Evolutionary conservation across 2,329 filamentous ascomycete species (phyloP).

Genomic region (Stromatinia cepivora): DNA sequence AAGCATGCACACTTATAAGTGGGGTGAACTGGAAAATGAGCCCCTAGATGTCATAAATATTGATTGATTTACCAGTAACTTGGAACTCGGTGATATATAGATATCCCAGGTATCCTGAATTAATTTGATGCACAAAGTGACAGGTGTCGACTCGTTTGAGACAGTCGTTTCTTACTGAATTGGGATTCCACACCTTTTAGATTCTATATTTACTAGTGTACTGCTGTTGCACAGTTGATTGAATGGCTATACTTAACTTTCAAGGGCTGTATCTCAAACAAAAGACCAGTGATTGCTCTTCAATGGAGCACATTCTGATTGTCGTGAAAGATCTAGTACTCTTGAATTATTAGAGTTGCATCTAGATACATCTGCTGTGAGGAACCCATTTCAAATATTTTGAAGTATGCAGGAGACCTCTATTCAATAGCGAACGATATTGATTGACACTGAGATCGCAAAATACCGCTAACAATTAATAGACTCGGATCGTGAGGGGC

Average conservation of each 20-base stretch:
- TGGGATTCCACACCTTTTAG: not conserved
- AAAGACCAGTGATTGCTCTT: not conserved
- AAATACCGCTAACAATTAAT: not conserved
- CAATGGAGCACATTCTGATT: not conserved
- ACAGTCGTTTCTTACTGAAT: not conserved
- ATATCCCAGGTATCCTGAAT: not conserved
- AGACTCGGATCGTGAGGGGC: constrained; percentile 1
- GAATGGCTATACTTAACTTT: not conserved
- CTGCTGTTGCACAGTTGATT: not conserved
- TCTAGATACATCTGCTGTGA: not conserved
- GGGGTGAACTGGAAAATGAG: not conserved
- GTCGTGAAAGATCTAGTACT: not conserved
- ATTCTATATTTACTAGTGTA: not conserved
- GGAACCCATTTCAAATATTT: not conserved
- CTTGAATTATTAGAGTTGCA: not conserved
- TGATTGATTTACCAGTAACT: not conserved
- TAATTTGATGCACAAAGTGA: not conserved
- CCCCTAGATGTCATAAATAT: not conserved
- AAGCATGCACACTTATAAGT: not conserved
- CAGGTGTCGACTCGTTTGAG: not conserved
- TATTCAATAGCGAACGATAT: not conserved
- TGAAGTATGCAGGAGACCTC: not conserved
- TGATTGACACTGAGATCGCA: not conserved
- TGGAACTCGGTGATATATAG: not conserved
- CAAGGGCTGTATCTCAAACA: not conserved